Percentiles rank a stretch among this genome's conserved stretches.
These are phyloP conservation scores for Claviceps lovelessii DNA, from an alignment of 2,329 filamentous ascomycete genomes.

Conservation along the genomic window DNA sequence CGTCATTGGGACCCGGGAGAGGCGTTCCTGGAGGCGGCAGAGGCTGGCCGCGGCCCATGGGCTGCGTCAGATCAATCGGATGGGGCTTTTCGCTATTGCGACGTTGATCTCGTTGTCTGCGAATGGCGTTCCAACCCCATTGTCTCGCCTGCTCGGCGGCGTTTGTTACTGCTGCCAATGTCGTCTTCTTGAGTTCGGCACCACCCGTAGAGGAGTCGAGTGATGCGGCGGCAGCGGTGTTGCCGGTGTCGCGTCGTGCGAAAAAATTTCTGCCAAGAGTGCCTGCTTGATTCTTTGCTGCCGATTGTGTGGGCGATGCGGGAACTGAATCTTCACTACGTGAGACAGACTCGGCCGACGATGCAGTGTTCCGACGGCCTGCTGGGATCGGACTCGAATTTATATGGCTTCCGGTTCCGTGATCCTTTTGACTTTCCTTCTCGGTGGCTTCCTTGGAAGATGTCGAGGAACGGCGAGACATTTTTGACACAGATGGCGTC, in stretches of 20 bases:
- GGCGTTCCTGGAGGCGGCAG: constrained; percentile 70
- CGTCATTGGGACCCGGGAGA: constrained; percentile 51
- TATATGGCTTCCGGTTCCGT: constrained; percentile 12
- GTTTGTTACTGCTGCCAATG: constrained; percentile 40
- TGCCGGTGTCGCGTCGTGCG: constrained; percentile 23
- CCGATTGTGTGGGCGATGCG: constrained; percentile 17
- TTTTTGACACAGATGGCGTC: constrained; percentile 23
- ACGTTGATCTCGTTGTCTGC: constrained; percentile 32
- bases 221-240: constrained; percentile 18
- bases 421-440: constrained; percentile 27
- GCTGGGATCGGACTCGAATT: constrained; percentile 15
- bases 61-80: constrained; percentile 40
- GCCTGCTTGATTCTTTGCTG: constrained; percentile 24
- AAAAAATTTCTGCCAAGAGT: constrained; percentile 27
- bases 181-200: constrained; percentile 30
- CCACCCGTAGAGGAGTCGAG: constrained; percentile 22
- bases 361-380: constrained; percentile 24
- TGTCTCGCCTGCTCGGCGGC: constrained; percentile 41
- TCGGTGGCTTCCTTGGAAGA: constrained; percentile 31
- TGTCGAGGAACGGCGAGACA: constrained; percentile 34
- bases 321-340: constrained; percentile 11
- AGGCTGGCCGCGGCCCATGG: constrained; percentile 71
- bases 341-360: constrained; percentile 20
- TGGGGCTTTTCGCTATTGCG: constrained; percentile 18
- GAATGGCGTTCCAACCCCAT: constrained; percentile 45